Percentiles rank a stretch among this genome's conserved stretches.
phyloP scores from a whole-genome alignment of 202 grass and related monocot genomes.

The Zizania palustris region DNA sequence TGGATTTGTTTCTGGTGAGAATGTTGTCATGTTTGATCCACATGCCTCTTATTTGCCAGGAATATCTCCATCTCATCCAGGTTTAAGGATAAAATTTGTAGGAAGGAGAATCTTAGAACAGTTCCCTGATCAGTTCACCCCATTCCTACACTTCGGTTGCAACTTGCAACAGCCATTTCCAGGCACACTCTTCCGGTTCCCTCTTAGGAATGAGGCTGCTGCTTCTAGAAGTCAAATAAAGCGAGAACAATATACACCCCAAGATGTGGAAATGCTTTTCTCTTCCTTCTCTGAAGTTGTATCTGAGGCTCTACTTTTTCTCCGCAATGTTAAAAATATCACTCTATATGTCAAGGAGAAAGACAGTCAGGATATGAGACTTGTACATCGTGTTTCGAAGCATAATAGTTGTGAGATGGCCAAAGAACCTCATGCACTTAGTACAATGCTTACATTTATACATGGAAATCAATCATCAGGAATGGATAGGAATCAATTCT shows the following conservation, averaged over 20 bases:
- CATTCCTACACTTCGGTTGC: conserved; percentile 96
- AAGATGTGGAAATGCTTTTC: conserved; percentile 88
- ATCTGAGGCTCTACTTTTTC: conserved; percentile 87
- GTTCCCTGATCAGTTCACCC: conserved; percentile 94
- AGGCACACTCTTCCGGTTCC: conserved; percentile 93
- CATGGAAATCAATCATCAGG: conserved; percentile 66
- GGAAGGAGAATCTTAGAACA: conserved; percentile 91
- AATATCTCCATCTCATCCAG: conserved; percentile 97
- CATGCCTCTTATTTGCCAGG: conserved; percentile 93
- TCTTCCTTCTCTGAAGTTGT: conserved; percentile 89
- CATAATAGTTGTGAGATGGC: conserved; percentile 48
- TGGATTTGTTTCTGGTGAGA: conserved; percentile 96
- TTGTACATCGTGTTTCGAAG: conserved; percentile 76
- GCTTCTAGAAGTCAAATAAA: conserved; percentile 98
- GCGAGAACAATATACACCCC: conserved; percentile 82
- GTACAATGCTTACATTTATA: conserved; percentile 76
- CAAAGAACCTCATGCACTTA: conserved; percentile 73
- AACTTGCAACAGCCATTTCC: conserved; percentile 89
- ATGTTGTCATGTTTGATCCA: conserved; percentile 98
- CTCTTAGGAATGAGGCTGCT: conserved; percentile 80
- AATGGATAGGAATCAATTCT: conserved; percentile 84
- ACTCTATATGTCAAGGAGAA: conserved; percentile 88
- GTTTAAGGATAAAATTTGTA: conserved; percentile 89
- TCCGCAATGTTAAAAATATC: conserved; percentile 86
- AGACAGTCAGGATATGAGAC: conserved; percentile 64